Evolutionary conservation across 306 rosid genomes (phyloP), one percentile per base, ranked within the genome.

Genomic region (Casuarina equisetifolia): DNA sequence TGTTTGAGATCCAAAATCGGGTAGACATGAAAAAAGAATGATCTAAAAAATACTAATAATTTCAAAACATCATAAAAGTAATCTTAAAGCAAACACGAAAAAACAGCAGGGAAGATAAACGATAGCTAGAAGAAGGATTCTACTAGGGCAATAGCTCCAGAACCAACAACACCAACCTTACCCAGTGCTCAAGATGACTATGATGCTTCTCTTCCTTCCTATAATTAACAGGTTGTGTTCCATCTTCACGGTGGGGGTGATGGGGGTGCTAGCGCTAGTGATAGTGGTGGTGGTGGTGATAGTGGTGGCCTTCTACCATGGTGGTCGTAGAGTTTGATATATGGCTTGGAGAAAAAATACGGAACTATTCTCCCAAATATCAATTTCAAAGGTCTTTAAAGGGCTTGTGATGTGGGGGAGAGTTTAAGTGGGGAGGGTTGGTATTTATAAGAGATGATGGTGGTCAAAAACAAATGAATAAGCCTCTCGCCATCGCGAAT

Each of bases 71-170:
- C 32, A 0, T 25, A 25, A 25, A 25, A 25, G 32, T 25, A 25
- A 25, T 25, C 32, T 25, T 25, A 25, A 25, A 25, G n/a, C n/a
- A 67, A 1, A 10, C 35, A 79, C 11, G 25, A 17, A 17, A 16
- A 54, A 2, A 2, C 0, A 53, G 1, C 15, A 25, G 5, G 0
- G 16, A 45, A 51, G 25, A 46, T 19, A 16, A 40, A 6, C 6
- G 0, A 12, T 8, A 74, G 1, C 5, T 10, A 8, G 15, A 35
- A 2, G 51, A 40, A 25, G 19, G 11, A 1, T 20, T 2, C 39
- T 85, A 85, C 89, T 84, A 85, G 64, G 45, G 82, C 84, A 77
- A 38, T 83, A 58, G 68, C 85, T 1, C 83, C 87, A 8, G 85
- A 82, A 63, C 83, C 83, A 7, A 50, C 74, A 5, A 51, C 50